Conservation (phyloP, 768 basidiomycete genomes). For the Tephrocybe sp. region DNA sequence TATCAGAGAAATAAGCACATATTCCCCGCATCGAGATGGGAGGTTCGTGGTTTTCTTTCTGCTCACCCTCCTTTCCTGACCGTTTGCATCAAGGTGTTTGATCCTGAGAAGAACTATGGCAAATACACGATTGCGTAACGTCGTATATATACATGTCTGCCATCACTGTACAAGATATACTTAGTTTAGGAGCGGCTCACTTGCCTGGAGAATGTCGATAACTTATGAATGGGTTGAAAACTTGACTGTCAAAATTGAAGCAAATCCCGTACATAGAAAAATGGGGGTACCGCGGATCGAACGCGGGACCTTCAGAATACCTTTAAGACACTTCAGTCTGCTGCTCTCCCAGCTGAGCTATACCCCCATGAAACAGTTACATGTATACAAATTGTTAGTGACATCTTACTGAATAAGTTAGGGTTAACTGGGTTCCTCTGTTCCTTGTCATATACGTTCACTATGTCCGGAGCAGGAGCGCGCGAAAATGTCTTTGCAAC, state of each 20-base stretch:
- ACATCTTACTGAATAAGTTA: background rate
- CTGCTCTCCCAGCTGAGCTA: constrained; percentile 80
- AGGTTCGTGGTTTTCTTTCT: constrained; percentile 51
- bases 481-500: constrained; percentile 96
- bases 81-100: constrained; percentile 60
- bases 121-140: constrained; percentile 75
- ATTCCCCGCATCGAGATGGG: constrained; percentile 96
- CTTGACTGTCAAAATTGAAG: too few species aligned
- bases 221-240: too few species aligned
- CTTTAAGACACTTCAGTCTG: constrained; percentile 72
- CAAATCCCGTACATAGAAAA: background rate
- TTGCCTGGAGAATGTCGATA: too few species aligned
- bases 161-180: too few species aligned
- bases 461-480: constrained; percentile 87
- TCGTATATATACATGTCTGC: background rate
- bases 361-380: too few species aligned
- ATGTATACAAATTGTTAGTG: too few species aligned
- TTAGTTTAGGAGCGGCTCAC: too few species aligned
- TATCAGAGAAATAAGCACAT: constrained; percentile 98
- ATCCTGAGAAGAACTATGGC: constrained; percentile 92
- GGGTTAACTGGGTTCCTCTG: background rate
- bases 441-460: background rate
- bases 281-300: constrained; percentile 79
- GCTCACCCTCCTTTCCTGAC: background rate
- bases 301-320: constrained; percentile 74